Evolutionary conservation across 139 green algal genomes (phyloP).

Genomic region (Nannochloris sp.): DNA sequence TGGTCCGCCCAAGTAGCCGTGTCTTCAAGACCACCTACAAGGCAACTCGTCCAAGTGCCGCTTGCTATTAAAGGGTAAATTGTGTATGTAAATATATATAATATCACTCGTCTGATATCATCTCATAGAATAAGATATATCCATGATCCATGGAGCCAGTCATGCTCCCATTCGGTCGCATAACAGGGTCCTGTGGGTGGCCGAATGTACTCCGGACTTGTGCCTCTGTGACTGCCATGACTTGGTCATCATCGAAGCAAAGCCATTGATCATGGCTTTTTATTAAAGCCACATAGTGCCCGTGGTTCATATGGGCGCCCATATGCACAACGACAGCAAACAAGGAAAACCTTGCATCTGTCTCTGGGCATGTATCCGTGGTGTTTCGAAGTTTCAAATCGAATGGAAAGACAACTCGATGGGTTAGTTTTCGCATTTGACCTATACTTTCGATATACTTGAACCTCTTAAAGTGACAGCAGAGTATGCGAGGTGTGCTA

Average conservation of each 20-base stretch:
- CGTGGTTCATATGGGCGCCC: conserved; percentile 86
- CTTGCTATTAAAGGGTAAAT: conserved; percentile 53
- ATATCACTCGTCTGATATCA: neutral
- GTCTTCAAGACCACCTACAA: conserved; percentile 80
- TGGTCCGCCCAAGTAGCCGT: conserved; percentile 37
- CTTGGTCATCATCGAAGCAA: conserved; percentile 85
- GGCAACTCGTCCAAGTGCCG: conserved; percentile 68
- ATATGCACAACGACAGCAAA: conserved; percentile 95
- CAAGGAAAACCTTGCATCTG: conserved; percentile 70
- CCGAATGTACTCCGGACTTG: conserved; percentile 77
- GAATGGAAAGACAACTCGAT: conserved; percentile 94
- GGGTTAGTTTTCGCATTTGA: conserved; percentile 87
- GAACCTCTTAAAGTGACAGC: conserved; percentile 95
- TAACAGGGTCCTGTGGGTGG: conserved; percentile 41
- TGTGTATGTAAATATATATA: neutral
- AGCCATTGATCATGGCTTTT: conserved; percentile 81
- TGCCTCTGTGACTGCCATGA: conserved; percentile 68
- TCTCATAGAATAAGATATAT: conserved; percentile 95
- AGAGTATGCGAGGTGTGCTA: conserved; percentile 67
- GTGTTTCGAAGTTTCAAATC: conserved; percentile 91
- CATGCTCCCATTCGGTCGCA: conserved; percentile 1
- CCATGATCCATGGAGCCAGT: conserved; percentile 67
- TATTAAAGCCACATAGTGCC: conserved; percentile 92
- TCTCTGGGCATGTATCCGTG: conserved; percentile 42
- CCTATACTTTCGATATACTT: conserved; percentile 78